These are phyloP conservation scores for Aureobasidium sp. DNA, from an alignment of 2,329 filamentous ascomycete genomes.

Conservation along the genomic window DNA sequence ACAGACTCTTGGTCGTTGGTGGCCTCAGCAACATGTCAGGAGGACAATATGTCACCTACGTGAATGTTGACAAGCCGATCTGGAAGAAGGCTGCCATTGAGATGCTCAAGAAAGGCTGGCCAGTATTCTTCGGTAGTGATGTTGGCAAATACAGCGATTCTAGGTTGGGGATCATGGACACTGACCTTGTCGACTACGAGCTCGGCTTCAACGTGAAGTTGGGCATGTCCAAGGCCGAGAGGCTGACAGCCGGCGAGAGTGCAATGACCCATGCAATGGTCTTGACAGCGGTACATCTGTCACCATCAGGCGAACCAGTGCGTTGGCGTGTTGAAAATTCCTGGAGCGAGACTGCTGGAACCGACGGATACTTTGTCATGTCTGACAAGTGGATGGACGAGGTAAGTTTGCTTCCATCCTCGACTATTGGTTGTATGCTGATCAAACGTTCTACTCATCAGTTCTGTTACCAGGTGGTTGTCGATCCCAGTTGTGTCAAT, in stretches of 20 bases:
- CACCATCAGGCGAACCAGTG: constrained; percentile 56
- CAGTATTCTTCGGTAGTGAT: constrained; percentile 84
- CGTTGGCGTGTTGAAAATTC: constrained; percentile 85
- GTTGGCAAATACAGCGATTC: constrained; percentile 75
- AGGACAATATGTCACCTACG: constrained; percentile 67
- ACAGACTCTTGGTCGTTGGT: constrained; percentile 66
- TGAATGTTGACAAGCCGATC: constrained; percentile 69
- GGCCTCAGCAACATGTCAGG: constrained; percentile 76
- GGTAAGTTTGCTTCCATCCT: constrained; percentile 17
- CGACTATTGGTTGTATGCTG: not conserved
- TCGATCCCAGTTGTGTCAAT: constrained; percentile 57
- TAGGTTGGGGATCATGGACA: constrained; percentile 69
- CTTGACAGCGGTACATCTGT: constrained; percentile 75
- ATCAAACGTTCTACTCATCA: not conserved
- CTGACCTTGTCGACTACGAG: constrained; percentile 67
- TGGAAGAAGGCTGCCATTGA: constrained; percentile 68
- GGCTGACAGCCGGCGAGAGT: constrained; percentile 66
- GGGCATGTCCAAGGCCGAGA: constrained; percentile 67
- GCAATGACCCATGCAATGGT: constrained; percentile 94
- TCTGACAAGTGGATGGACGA: constrained; percentile 58
- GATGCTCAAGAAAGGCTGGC: constrained; percentile 71
- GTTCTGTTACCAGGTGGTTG: constrained; percentile 79
- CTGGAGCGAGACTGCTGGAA: constrained; percentile 63
- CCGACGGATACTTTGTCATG: constrained; percentile 86
- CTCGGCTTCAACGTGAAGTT: constrained; percentile 75